Conservation (phyloP, 2,329 filamentous ascomycete genomes). For the Elsinoe perseae region DNA sequence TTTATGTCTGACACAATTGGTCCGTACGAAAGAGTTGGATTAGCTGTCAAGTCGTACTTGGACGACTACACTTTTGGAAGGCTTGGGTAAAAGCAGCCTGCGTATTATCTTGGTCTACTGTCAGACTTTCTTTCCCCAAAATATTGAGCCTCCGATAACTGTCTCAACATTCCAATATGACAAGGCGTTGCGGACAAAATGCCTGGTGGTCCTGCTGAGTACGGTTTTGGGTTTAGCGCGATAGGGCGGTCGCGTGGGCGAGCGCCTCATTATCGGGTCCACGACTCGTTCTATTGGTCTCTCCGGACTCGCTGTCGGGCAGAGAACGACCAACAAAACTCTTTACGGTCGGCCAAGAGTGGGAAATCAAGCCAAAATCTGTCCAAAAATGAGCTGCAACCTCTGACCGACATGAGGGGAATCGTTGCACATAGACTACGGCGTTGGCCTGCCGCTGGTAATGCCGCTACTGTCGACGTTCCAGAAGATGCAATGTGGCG, state of each 20-base stretch:
- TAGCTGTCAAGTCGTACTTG: no score
- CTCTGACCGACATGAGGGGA: background rate
- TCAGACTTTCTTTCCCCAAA: background rate
- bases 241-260: slow-evolving; percentile 7
- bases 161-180: slow-evolving; percentile 1
- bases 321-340: slow-evolving; percentile 12
- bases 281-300: slow-evolving; percentile 8
- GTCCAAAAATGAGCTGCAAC: background rate
- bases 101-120: background rate
- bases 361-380: slow-evolving; percentile 4
- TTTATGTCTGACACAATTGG: slow-evolving; percentile 1
- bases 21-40: background rate
- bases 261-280: slow-evolving; percentile 2
- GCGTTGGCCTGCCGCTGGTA: slow-evolving; percentile 4
- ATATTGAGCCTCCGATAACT: background rate
- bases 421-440: background rate
- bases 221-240: slow-evolving; percentile 8
- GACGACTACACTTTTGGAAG: no score
- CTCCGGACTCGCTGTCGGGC: background rate
- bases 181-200: slow-evolving; percentile 11
- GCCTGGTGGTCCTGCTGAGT: slow-evolving; percentile 5
- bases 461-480: slow-evolving; percentile 12
- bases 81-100: background rate
- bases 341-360: slow-evolving; percentile 6
- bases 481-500: slow-evolving; percentile 15